These are phyloP conservation scores for Xylariaceae sp. DNA, from an alignment of 2,329 filamentous ascomycete species.

Conservation along the genomic window DNA sequence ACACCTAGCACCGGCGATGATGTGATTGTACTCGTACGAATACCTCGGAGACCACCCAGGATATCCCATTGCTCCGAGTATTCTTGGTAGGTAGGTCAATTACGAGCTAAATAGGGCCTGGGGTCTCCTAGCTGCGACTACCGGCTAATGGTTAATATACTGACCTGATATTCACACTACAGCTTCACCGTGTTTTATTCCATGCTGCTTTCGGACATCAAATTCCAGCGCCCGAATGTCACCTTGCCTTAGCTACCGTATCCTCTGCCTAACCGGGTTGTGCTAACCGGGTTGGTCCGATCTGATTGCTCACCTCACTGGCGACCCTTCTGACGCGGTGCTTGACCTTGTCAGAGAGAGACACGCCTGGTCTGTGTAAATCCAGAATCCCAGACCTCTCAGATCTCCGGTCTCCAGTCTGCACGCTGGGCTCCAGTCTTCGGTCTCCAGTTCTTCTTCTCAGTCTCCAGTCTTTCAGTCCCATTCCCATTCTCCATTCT, in stretches of 20 bases:
- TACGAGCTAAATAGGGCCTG: not conserved
- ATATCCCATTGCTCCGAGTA: no score
- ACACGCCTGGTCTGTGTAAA: not conserved
- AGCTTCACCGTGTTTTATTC: slow-evolving; percentile 2
- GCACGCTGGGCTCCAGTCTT: no score
- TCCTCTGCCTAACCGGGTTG: not conserved
- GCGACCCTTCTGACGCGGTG: slow-evolving; percentile 5
- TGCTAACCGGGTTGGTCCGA: not conserved
- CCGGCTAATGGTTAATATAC: not conserved
- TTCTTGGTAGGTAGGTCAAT: not conserved
- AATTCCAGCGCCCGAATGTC: slow-evolving; percentile 12
- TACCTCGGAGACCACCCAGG: no score
- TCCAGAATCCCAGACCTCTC: not conserved
- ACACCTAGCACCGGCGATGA: no score
- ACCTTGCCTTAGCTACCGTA: not conserved
- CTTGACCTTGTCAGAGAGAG: not conserved
- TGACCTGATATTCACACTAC: not conserved
- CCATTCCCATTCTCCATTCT: no score
- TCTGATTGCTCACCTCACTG: slow-evolving; percentile 12
- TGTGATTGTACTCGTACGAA: no score
- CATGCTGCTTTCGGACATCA: slow-evolving; percentile 9
- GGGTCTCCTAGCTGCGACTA: not conserved
- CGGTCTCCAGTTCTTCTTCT: no score
- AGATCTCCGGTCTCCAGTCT: no score
- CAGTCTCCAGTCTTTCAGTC: no score